Evolutionary conservation across 768 basidiomycete species (phyloP).

Genomic region (Roridomyces roridus): DNA sequence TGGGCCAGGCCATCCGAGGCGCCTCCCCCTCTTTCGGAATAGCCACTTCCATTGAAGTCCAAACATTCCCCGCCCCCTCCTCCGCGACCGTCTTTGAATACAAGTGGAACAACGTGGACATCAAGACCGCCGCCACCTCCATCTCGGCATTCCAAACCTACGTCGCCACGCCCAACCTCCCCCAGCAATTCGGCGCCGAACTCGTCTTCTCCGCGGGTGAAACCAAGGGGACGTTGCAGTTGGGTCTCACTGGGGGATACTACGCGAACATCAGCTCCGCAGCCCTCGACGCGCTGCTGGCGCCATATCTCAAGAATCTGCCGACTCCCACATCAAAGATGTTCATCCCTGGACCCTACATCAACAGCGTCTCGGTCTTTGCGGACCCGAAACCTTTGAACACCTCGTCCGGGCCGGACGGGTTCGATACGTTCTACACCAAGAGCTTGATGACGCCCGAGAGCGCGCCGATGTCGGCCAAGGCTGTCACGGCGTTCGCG

Average conservation of each 20-base stretch:
- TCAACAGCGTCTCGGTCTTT: constrained; percentile 37
- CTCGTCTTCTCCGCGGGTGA: constrained; percentile 36
- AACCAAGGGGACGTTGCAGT: constrained; percentile 34
- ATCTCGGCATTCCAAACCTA: constrained; percentile 42
- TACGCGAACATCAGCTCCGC: constrained; percentile 33
- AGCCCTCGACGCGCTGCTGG: constrained; percentile 34
- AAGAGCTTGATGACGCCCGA: constrained; percentile 49
- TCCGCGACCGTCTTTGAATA: constrained; percentile 45
- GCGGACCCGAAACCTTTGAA: constrained; percentile 35
- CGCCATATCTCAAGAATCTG: constrained; percentile 39
- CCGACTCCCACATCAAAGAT: constrained; percentile 28
- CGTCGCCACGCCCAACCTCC: constrained; percentile 39
- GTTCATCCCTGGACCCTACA: constrained; percentile 37
- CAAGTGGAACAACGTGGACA: constrained; percentile 39
- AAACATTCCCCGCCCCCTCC: constrained; percentile 44
- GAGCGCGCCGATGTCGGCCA: constrained; percentile 34
- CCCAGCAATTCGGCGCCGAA: constrained; percentile 41
- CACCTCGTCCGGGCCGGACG: constrained; percentile 34
- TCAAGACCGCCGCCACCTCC: constrained; percentile 35
- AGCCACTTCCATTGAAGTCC: constrained; percentile 45
- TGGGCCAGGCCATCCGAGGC: constrained; percentile 45
- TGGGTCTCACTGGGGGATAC: constrained; percentile 44
- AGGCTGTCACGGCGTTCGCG: constrained; percentile 44
- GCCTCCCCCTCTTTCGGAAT: constrained; percentile 48
- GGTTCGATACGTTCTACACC: constrained; percentile 48